phyloP scores from a whole-genome alignment of 768 basidiomycete genomes.

The Boletus speciosus region DNA sequence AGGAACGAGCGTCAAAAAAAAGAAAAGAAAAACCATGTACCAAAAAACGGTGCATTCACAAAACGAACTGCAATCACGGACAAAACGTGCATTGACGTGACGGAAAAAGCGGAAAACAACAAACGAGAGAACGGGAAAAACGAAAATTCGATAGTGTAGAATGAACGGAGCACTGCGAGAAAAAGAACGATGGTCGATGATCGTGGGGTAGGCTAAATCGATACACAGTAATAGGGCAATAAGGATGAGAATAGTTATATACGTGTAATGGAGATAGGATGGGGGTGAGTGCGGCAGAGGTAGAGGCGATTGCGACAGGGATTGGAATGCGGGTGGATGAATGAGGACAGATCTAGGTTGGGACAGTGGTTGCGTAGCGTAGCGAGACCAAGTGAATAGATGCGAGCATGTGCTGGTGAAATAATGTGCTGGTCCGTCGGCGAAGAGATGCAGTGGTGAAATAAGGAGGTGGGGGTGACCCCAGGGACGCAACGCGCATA shows the following conservation, averaged over 20 bases:
- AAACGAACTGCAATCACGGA: conserved; percentile 10
- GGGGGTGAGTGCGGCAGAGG: background rate
- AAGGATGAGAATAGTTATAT: conserved; percentile 28
- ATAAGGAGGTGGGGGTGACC: background rate
- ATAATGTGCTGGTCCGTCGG: conserved; percentile 18
- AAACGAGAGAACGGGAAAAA: conserved; percentile 19
- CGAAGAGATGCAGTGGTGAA: conserved; percentile 3
- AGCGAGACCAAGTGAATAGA: conserved; percentile 19
- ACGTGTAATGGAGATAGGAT: conserved; percentile 9
- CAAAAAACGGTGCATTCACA: conserved; percentile 20
- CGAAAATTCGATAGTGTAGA: conserved; percentile 10
- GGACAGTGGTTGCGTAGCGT: conserved; percentile 14
- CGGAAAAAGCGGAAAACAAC: conserved; percentile 11
- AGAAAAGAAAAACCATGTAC: conserved; percentile 6
- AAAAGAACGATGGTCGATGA: background rate
- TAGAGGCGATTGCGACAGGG: conserved; percentile 13
- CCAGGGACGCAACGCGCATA: conserved; percentile 1
- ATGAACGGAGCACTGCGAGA: conserved; percentile 19
- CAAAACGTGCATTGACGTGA: conserved; percentile 2
- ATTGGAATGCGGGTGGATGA: conserved; percentile 18
- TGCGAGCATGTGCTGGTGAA: conserved; percentile 25
- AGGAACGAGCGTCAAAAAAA: conserved; percentile 18
- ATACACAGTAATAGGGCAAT: conserved; percentile 26
- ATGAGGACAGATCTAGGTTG: conserved; percentile 20
- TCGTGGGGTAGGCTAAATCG: conserved; percentile 18